phyloP scores from a whole-genome alignment of 2,329 filamentous ascomycete species.

The Aspergillus quadrilineatus region DNA sequence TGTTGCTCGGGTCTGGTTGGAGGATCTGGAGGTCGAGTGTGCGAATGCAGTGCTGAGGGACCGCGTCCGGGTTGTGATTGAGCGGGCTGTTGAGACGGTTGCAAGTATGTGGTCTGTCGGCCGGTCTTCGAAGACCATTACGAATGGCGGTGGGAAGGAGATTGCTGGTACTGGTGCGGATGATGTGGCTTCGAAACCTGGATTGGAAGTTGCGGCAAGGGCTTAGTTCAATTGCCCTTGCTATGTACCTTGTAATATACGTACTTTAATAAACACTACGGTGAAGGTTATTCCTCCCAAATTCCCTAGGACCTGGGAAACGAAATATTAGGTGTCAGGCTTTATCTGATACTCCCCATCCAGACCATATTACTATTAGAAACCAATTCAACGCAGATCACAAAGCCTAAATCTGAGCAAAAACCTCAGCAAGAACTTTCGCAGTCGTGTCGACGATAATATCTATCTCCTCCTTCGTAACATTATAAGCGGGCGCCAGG shows the following conservation, averaged over 20 bases:
- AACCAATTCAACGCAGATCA: not conserved
- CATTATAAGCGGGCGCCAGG: slow-evolving; percentile 67
- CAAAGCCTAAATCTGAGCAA: slow-evolving; percentile 24
- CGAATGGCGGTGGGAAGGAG: slow-evolving; percentile 26
- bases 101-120: slow-evolving; percentile 61
- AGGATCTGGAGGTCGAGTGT: slow-evolving; percentile 88
- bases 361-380: too few species aligned
- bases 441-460: slow-evolving; percentile 53
- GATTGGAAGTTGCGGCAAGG: slow-evolving; percentile 25
- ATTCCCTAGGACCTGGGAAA: too few species aligned
- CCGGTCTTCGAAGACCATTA: slow-evolving; percentile 19
- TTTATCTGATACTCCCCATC: not conserved
- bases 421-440: slow-evolving; percentile 55
- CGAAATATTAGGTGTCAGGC: not conserved
- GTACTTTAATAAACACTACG: too few species aligned
- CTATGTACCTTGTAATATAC: slow-evolving; percentile 3
- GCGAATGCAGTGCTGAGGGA: slow-evolving; percentile 74
- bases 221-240: slow-evolving; percentile 12
- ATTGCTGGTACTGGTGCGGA: slow-evolving; percentile 15
- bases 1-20: slow-evolving; percentile 85
- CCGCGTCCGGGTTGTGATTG: slow-evolving; percentile 82
- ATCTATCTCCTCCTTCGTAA: slow-evolving; percentile 57
- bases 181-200: not conserved
- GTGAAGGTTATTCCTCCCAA: too few species aligned
- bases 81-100: slow-evolving; percentile 83